Base-by-base conservation (phyloP, 345 rosid species). In the rapeseed (Brassica napus) region DNA sequence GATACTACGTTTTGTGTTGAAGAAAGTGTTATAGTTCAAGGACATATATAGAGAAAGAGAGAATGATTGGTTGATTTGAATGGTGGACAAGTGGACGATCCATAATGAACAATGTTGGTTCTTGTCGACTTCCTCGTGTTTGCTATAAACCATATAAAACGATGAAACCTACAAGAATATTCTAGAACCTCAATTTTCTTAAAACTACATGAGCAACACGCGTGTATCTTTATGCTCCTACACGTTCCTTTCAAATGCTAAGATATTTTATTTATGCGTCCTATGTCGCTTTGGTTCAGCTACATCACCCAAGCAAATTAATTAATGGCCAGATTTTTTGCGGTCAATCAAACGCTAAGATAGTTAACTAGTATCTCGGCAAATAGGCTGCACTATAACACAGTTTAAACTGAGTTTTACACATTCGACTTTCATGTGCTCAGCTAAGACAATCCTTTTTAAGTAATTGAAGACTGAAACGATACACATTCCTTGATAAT, bases 81-180 rank as follows among this genome's bases (percentile, higher is more conserved):
- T 58, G 49, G 62, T 23, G 30, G 77, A 79, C 77, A 79, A 31
- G 68, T 79, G 73, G 54, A 79, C 77, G 82, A 66, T 79, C 60
- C 26, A 78, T 11, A 67, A 59, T 55, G 73, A 69, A n/a, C 4
- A 7, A 16, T 66, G 73, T 44, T 78, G 39, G 77, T 78, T 78
- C 63, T 78, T 66, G 73, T 72, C 72, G 72, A 79, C 77, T 72
- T 71, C 73, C 75, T 72, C 77, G 58, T 65, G 18, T 49, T 72
- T 72, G 21, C 77, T 72, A 78, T 71, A 11, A 69, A 14, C 0
- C 0, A 37, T 6, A 47, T 44, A 63, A 35, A 65, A 55, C 61
- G 18, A 37, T 26, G 11, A 28, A 69, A 34, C 31, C 65, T 12
- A 65, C 72, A 65, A 34, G 76, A 78, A 71, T 54, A 57, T 78